Base-by-base conservation (phyloP, 805 yeast genomes). In the Teunomyces kruisii region DNA sequence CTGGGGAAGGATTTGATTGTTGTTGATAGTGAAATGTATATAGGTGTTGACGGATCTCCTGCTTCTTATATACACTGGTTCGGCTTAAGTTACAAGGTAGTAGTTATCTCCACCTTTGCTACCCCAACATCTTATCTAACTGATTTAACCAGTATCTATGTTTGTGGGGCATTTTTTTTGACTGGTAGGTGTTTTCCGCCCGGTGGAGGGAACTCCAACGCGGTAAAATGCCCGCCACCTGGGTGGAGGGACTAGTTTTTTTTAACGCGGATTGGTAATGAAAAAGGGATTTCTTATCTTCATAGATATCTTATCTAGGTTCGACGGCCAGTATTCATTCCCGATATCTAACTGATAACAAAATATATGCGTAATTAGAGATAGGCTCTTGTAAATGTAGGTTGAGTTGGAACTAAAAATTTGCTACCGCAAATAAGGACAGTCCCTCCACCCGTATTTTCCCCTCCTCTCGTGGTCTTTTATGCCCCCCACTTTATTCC, bases 381-480 rank as follows among this genome's bases (percentile, higher is more conserved):
- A 19, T 19, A 4, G 22, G 22, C 6, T 19, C 22, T 19, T 4
- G 3, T 19, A 4, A 19, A 19, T 19, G 22, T 19, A 19, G 22
- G 6, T 4, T 6, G 22, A 6, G 22, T 19, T n/a, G n/a, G n/a
- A n/a, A n/a, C n/a, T n/a, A n/a, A n/a, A n/a, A n/a, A n/a, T n/a
- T n/a, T n/a, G n/a, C 22, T 19, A 3, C 22, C 22, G 6, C 6
- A 6, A 19, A 19, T 19, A 19, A 19, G 6, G 19, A 32, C 9
- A n/a, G 10, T 35, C 38, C 38, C 38, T 35, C 38, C 28, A 35
- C 38, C 38, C n/a, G n/a, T n/a, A 13, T 12, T n/a, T 22, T 35
- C 28, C 38, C 38, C 38, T n/a, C 38, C 38, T 13, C 14, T 14
- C 13, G 12, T 13, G 33, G 12, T 16, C 13, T 17, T 7, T 9